Evolutionary conservation across 2,329 filamentous ascomycete genomes (phyloP).

Genomic region (Monosporascus sp.): DNA sequence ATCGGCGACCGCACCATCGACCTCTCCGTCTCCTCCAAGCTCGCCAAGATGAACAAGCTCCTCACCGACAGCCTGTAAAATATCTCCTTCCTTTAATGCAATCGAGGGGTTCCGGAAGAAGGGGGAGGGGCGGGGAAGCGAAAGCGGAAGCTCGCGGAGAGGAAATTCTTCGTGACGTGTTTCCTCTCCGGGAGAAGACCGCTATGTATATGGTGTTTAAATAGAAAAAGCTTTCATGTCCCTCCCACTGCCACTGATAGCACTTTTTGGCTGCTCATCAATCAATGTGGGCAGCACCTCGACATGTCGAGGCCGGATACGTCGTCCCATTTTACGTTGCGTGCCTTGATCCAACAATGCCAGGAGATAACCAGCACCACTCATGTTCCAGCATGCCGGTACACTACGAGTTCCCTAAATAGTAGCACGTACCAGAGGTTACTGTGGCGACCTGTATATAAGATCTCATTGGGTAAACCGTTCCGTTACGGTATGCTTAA

Average conservation of each 20-base stretch:
- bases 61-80: constrained; percentile 93
- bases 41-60: constrained; percentile 99
- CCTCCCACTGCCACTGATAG: no score
- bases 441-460: no score
- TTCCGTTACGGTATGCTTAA: no score
- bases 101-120: not conserved
- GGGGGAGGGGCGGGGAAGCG: not conserved
- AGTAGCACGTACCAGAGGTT: no score
- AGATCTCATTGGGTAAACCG: no score
- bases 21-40: constrained; percentile 88
- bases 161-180: not conserved
- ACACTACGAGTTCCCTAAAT: no score
- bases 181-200: not conserved
- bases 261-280: no score
- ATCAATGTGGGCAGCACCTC: no score
- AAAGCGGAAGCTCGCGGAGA: constrained; percentile 1
- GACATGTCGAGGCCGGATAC: not conserved
- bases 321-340: no score
- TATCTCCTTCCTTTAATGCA: constrained; percentile 23
- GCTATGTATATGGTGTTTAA: not conserved
- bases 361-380: not conserved
- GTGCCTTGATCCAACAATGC: not conserved
- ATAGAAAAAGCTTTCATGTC: not conserved
- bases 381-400: no score
- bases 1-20: constrained; percentile 98